Percentiles rank a stretch among this genome's conserved stretches.
Evolutionary conservation across 169 alveolate genomes (phyloP).

Genomic region (Cryptosporidium parvum): DNA sequence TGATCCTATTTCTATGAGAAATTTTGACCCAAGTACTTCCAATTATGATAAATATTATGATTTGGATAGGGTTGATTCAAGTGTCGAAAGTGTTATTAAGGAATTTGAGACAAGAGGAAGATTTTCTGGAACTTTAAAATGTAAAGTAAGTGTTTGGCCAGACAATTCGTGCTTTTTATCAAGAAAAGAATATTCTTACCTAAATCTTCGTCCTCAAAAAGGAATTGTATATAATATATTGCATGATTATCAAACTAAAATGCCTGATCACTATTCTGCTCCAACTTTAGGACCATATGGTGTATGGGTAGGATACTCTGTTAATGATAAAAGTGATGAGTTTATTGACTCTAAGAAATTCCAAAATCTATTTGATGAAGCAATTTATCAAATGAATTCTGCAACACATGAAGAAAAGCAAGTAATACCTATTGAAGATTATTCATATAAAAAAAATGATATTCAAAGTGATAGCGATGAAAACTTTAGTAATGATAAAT

Average conservation of each 20-base stretch:
- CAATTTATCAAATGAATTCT: slow-evolving; percentile 12
- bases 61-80: slow-evolving; percentile 15
- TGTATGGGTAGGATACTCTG: slow-evolving; percentile 54
- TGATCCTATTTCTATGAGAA: slow-evolving; percentile 21
- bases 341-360: neutral
- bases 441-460: neutral
- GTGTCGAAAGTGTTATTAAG: slow-evolving; percentile 8
- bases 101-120: slow-evolving; percentile 19
- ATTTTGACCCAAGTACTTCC: neutral
- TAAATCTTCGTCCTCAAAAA: slow-evolving; percentile 72
- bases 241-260: slow-evolving; percentile 49
- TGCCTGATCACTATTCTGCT: slow-evolving; percentile 75
- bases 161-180: slow-evolving; percentile 46
- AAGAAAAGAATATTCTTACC: slow-evolving; percentile 45
- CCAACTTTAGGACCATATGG: slow-evolving; percentile 76
- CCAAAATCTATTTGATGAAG: slow-evolving; percentile 25
- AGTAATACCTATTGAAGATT: slow-evolving; percentile 7
- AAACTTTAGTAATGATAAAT: neutral
- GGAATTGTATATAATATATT: slow-evolving; percentile 67
- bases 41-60: neutral
- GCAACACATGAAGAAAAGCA: neutral
- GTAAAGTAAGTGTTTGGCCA: slow-evolving; percentile 57
- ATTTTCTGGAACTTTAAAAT: slow-evolving; percentile 51
- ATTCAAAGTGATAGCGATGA: neutral
- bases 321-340: slow-evolving; percentile 19